Evolutionary conservation across 208 protist genomes (phyloP), one percentile per base, ranked within the genome.

Genomic region (Leishmania aethiopica): DNA sequence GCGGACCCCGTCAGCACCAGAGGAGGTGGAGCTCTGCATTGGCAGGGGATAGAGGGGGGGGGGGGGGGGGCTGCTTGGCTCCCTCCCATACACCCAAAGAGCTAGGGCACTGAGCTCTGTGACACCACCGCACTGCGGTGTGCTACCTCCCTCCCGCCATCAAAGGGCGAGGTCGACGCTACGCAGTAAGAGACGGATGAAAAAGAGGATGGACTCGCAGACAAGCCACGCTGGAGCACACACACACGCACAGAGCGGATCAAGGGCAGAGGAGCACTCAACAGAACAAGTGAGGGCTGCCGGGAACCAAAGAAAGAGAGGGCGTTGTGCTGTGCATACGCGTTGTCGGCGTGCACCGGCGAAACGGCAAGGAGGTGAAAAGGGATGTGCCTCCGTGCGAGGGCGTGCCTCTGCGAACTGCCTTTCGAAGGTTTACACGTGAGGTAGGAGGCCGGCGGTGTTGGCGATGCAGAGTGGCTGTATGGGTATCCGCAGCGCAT

Each of bases 121-220:
- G n/a, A 66, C 1, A 37, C 32, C 28, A 7, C 10, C 45, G 2
- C 42, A 15, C 40, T 5, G 8, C 11, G 70, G 17, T 55, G 51
- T 55, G 51, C 15, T 64, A 2, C 28, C 59, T 32, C 57, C 28
- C 57, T 62, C 17, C 15, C 59, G 28, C 13, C 59, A 64, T 32
- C 19, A 25, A 64, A 8, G n/a, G 28, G 8, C 1, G 59, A 55
- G 51, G 2, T 6, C 1, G 81, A 81, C 57, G 76, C 66, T 77
- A 86, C 82, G 73, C n/a, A 77, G 81, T 32, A 79, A 32, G 11
- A 62, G 57, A 13, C 57, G 57, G 0, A 49, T 8, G 10, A 49
- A 49, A 69, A 69, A 32, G 3, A 28, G n/a, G 15, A 25, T 28
- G 11, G 0, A 22, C 28, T 40, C 32, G 62, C 32, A 25, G 62